These are phyloP conservation scores for Fonsecaea monophora DNA, from an alignment of 2,329 filamentous ascomycete genomes.

Conservation along the genomic window DNA sequence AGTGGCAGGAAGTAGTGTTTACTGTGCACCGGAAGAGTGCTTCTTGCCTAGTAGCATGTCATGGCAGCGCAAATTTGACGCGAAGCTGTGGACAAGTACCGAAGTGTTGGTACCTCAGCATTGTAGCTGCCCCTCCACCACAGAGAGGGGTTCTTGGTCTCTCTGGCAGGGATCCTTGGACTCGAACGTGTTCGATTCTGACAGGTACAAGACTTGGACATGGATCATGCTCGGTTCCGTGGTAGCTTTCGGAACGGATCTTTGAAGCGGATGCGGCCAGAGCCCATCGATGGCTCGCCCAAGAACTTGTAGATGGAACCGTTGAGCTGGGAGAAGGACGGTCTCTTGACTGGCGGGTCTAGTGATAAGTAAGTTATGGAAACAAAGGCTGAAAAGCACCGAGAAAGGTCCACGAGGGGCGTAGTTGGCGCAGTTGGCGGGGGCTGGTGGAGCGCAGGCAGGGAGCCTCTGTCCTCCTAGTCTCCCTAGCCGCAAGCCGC, in stretches of 20 bases:
- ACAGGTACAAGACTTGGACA: slow-evolving; percentile 7
- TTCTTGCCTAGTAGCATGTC: no score
- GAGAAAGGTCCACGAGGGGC: neutral
- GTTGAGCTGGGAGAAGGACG: neutral
- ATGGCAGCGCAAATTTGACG: neutral
- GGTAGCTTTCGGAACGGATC: slow-evolving; percentile 14
- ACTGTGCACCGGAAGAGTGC: neutral
- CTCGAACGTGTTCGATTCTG: slow-evolving; percentile 10
- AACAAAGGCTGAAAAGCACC: neutral
- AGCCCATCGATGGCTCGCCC: neutral
- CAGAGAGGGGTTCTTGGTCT: neutral
- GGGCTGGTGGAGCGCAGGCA: no score
- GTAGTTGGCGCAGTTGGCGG: no score
- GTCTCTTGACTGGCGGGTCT: neutral
- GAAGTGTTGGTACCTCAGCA: no score
- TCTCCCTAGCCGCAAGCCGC: no score
- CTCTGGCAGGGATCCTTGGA: neutral
- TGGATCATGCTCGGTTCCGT: neutral
- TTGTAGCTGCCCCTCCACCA: slow-evolving; percentile 2
- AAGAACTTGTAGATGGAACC: neutral
- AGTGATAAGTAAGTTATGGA: neutral
- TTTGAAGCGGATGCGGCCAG: neutral
- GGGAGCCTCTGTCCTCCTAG: no score
- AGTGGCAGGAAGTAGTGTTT: neutral
- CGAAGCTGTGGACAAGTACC: neutral